phyloP scores from a whole-genome alignment of 2,329 filamentous ascomycete genomes.

The Chalaropsis thielavioides region DNA sequence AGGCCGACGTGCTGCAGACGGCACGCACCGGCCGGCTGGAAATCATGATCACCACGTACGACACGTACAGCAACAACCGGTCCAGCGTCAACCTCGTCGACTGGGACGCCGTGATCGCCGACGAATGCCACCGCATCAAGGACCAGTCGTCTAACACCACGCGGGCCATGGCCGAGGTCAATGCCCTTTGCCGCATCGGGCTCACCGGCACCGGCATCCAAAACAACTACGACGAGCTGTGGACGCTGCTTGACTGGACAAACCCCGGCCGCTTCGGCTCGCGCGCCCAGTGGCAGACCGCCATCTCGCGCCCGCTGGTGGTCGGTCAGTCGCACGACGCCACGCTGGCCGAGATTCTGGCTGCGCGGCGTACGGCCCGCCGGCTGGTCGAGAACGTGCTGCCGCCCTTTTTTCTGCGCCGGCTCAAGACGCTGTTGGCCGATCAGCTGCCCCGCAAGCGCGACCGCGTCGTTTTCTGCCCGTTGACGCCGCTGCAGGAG shows the following conservation, averaged over 20 bases:
- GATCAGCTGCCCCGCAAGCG: constrained; percentile 89
- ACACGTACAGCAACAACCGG: constrained; percentile 69
- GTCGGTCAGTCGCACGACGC: constrained; percentile 88
- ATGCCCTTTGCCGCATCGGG: constrained; percentile 81
- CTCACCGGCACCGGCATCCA: constrained; percentile 93
- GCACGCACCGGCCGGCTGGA: constrained; percentile 66
- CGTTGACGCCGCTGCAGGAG: constrained; percentile 65
- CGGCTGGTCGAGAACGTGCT: constrained; percentile 77
- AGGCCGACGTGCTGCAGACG: constrained; percentile 56
- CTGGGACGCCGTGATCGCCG: constrained; percentile 90
- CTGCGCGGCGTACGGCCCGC: constrained; percentile 65
- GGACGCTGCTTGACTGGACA: constrained; percentile 92
- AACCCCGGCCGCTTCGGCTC: constrained; percentile 60
- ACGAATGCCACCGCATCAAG: constrained; percentile 87
- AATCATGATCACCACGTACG: constrained; percentile 88
- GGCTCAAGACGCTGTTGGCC: constrained; percentile 86
- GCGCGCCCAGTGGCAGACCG: constrained; percentile 59
- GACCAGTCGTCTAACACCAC: constrained; percentile 63
- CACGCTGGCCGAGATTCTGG: constrained; percentile 65
- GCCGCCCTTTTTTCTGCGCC: constrained; percentile 76
- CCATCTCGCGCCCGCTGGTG: constrained; percentile 65
- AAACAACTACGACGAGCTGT: constrained; percentile 94
- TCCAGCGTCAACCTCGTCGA: constrained; percentile 63
- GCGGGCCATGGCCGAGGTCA: constrained; percentile 76
- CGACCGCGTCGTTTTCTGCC: constrained; percentile 89